Evolutionary conservation across 768 basidiomycete species (phyloP).

Genomic region (Cystofilobasidium bisporidii): DNA sequence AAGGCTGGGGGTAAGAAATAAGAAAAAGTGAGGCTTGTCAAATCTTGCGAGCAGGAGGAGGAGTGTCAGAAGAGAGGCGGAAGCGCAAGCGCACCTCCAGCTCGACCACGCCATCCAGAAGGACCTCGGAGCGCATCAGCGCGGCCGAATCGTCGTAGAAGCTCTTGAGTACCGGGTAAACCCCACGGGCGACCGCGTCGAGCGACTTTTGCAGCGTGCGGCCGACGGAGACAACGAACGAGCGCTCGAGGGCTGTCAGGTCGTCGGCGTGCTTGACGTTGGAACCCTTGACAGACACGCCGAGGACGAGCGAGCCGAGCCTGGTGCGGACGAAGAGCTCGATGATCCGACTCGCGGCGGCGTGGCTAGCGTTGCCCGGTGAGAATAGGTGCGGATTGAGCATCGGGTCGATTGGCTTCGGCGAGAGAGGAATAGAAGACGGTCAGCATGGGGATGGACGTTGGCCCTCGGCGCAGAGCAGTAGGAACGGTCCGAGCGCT

Average conservation of each 20-base stretch:
- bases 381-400: conserved; percentile 38
- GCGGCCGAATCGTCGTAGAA: conserved; percentile 17
- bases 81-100: conserved; percentile 3
- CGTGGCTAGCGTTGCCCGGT: neutral
- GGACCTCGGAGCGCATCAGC: neutral
- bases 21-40: neutral
- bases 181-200: conserved; percentile 14
- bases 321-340: conserved; percentile 19
- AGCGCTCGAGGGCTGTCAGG: conserved; percentile 24
- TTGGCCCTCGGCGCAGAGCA: too few relatives aligned
- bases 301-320: neutral
- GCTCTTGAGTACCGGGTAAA: conserved; percentile 22
- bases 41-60: neutral
- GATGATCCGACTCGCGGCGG: conserved; percentile 17
- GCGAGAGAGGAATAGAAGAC: conserved; percentile 18
- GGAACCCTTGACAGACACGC: conserved; percentile 4
- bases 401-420: conserved; percentile 50
- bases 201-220: conserved; percentile 19
- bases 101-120: conserved; percentile 1
- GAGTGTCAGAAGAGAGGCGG: neutral
- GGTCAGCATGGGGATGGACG: neutral
- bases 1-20: too few relatives aligned
- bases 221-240: conserved; percentile 24
- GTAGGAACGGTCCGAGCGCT: conserved; percentile 12
- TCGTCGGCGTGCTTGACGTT: conserved; percentile 17